These are phyloP conservation scores for Hortiboletus campestris DNA, from an alignment of 768 basidiomycete species.

Conservation along the genomic window DNA sequence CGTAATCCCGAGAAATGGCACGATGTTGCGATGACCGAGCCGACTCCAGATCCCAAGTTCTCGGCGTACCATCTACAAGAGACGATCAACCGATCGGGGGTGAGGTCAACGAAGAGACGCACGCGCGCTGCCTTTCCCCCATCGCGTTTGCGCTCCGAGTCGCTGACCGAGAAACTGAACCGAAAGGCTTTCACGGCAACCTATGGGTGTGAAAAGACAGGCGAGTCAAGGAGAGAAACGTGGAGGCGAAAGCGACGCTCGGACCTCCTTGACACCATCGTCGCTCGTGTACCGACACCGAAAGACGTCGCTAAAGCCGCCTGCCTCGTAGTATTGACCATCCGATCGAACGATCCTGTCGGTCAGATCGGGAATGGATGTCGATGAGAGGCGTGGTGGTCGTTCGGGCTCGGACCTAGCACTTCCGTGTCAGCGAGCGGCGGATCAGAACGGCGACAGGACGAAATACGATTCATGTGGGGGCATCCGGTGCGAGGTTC, in stretches of 20 bases:
- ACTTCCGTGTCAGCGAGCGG: no score
- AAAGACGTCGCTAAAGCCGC: conserved; percentile 8
- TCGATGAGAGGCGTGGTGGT: neutral
- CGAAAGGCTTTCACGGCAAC: conserved; percentile 12
- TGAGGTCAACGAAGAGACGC: neutral
- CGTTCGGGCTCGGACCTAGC: neutral
- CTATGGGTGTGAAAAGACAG: neutral
- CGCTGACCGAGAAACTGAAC: conserved; percentile 5
- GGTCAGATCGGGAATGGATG: neutral
- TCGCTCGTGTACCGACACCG: neutral
- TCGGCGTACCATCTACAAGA: conserved; percentile 1
- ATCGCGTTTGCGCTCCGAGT: neutral
- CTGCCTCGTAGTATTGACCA: neutral
- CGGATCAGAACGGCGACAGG: no score
- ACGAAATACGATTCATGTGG: no score
- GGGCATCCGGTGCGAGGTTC: no score
- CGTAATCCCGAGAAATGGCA: conserved; percentile 1
- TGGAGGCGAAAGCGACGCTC: neutral
- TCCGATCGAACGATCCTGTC: neutral
- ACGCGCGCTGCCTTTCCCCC: neutral
- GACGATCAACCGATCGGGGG: neutral
- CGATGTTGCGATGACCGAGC: conserved; percentile 1
- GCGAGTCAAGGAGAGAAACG: neutral
- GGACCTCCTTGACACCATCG: neutral
- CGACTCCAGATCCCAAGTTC: conserved; percentile 9